Evolutionary conservation across 2,329 filamentous ascomycete species (phyloP), one percentile per base, ranked within the genome.

Genomic region (Colletotrichum caudatum): DNA sequence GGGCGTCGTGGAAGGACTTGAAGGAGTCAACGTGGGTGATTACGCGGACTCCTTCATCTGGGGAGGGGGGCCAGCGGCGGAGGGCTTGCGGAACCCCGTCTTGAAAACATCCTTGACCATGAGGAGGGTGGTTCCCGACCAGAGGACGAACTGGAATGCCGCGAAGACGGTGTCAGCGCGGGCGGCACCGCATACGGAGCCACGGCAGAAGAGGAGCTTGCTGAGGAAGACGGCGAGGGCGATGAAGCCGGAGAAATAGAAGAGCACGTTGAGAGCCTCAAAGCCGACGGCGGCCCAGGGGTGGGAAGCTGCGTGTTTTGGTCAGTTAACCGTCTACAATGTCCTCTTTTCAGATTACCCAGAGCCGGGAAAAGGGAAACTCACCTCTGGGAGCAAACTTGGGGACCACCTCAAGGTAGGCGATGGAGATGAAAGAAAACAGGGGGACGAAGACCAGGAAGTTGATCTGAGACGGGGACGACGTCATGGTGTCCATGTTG

Each of bases 191-290:
- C 89, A 91, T 35, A 90, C 86, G 48, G 81, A 82, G 53, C 89
- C 89, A 37, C 83, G 82, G 80, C 89, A 91, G 81, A 89, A 88
- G 66, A 86, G 79, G 61, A 91, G 81, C 64, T 81, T 81, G 77
- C 83, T 81, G 74, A 91, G 84, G 80, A 89, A 90, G 73, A 87
- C 84, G 54, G 87, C 82, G 26, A 90, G 83, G 12, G 87, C 87
- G 75, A 89, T 83, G 80, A 90, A 90, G 67, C 88, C 88, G 26
- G 84, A 82, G 78, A 91, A 88, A 81, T 89, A 89, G 77, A 90
- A 86, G 67, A 89, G 73, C 5, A 84, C 81, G 77, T 89, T 90
- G 75, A 83, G 66, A 44, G 81, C 76, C 75, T 90, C 88, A 71
- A 90, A 74, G 35, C 79, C 82, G 44, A 90, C 77, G 53, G 84